Conservation (phyloP, 129 eudicot genomes). For the Arctium minus region DNA sequence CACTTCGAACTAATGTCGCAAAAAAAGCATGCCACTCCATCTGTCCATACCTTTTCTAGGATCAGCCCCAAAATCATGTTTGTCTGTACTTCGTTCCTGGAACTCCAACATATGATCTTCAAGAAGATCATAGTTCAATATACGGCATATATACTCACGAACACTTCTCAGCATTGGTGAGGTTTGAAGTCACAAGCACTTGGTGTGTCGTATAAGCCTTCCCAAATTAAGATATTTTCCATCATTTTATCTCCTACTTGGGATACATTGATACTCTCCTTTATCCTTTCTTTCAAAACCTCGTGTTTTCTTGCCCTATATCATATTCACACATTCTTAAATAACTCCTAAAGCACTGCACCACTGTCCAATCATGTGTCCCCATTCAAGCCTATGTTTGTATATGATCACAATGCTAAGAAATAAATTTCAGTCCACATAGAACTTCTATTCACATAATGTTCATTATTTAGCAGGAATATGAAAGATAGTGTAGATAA, state of each 20-base stretch:
- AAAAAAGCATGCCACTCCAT: not conserved
- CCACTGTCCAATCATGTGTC: not conserved
- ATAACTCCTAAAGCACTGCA: not conserved
- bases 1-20: not conserved
- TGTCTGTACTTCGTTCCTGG: not conserved
- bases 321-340: not conserved
- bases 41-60: not conserved
- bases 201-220: not conserved
- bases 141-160: no score
- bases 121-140: not conserved
- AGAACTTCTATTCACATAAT: not conserved
- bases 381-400: not conserved
- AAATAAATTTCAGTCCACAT: conserved; percentile 1
- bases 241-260: not conserved
- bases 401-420: not conserved
- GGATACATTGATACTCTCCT: not conserved
- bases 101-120: not conserved
- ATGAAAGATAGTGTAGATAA: not conserved
- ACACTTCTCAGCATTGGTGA: no score
- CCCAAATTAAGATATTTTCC: not conserved
- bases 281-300: not conserved
- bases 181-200: not conserved
- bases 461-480: not conserved
- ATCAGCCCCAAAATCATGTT: not conserved
- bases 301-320: not conserved